Conservation (phyloP, 179 eudicot species). For the Nepenthes alata region DNA sequence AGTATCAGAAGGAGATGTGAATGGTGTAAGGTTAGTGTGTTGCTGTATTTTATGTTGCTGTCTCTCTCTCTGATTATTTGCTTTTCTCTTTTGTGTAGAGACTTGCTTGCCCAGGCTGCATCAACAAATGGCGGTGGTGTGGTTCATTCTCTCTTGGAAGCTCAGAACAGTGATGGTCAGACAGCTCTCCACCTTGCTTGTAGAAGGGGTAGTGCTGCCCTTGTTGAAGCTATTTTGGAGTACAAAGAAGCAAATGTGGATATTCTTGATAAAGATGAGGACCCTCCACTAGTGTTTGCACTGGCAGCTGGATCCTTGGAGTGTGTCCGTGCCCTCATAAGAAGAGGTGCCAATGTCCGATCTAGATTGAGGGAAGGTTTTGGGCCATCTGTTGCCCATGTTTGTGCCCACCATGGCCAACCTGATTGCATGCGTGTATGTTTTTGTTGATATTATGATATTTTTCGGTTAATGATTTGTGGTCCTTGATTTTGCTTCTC, state of each 20-base stretch:
- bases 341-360: constrained; percentile 65
- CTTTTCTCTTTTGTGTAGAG: constrained; percentile 31
- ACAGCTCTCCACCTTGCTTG: constrained; percentile 99
- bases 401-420: constrained; percentile 98
- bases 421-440: constrained; percentile 99
- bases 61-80: constrained; percentile 14
- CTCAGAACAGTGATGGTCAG: constrained; percentile 90
- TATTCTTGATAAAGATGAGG: constrained; percentile 91
- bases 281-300: constrained; percentile 97
- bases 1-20: constrained; percentile 74
- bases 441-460: constrained; percentile 8
- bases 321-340: constrained; percentile 84
- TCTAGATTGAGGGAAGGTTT: constrained; percentile 81
- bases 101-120: constrained; percentile 61
- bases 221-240: constrained; percentile 78
- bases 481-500: constrained; percentile 3
- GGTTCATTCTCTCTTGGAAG: constrained; percentile 57
- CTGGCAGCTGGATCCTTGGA: constrained; percentile 98
- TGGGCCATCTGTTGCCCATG: constrained; percentile 98
- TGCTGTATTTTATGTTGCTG: constrained; percentile 8
- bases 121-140: constrained; percentile 39
- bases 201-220: constrained; percentile 87
- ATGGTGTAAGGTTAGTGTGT: constrained; percentile 68
- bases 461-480: not conserved
- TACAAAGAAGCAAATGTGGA: constrained; percentile 81